Evolutionary conservation across 345 rosid species (phyloP).

Genomic region (Acer negundo): DNA sequence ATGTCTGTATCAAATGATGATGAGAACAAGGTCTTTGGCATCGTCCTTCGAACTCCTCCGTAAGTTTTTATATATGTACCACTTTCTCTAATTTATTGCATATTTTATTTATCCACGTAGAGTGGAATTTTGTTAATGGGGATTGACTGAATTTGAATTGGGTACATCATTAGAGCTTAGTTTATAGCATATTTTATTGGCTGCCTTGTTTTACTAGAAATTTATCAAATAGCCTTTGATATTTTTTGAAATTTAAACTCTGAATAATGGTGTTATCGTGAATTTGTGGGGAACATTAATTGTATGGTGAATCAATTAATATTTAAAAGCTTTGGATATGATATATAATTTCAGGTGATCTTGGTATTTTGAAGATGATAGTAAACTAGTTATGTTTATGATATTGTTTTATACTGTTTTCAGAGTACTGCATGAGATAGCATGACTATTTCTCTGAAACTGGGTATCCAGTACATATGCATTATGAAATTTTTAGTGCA

Average conservation of each 20-base stretch:
- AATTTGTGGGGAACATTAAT: background rate
- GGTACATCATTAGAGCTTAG: background rate
- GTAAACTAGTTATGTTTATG: background rate
- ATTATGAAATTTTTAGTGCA: background rate
- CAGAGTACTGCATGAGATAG: background rate
- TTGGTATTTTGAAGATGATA: background rate
- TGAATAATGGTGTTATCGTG: background rate
- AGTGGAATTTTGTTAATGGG: background rate
- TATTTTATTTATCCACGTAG: background rate
- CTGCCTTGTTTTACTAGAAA: background rate
- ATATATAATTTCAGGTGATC: background rate
- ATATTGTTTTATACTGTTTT: no score
- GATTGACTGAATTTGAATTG: background rate
- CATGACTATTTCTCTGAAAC: background rate
- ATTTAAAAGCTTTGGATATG: background rate
- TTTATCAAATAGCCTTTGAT: background rate
- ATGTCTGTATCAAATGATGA: constrained; percentile 92
- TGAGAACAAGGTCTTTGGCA: constrained; percentile 87
- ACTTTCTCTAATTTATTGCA: background rate
- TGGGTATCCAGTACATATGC: background rate
- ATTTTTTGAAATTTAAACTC: background rate
- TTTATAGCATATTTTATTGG: background rate
- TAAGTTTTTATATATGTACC: constrained; percentile 35
- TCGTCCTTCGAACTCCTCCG: constrained; percentile 93
- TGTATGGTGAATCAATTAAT: background rate